These are phyloP conservation scores for Hyaloscypha hepaticicola DNA, from an alignment of 495 filamentous ascomycete species.

Conservation along the genomic window DNA sequence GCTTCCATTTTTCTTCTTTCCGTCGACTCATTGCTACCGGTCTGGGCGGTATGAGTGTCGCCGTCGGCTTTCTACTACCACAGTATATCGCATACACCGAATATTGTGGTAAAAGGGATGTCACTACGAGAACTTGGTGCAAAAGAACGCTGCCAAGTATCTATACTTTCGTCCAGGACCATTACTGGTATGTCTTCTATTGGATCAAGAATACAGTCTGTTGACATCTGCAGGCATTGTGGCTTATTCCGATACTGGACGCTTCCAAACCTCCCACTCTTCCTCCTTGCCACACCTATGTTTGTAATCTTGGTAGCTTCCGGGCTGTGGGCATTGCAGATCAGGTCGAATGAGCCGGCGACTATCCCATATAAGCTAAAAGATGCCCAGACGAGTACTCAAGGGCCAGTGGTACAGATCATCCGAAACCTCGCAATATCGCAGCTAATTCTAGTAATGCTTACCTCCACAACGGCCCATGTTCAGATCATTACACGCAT, in stretches of 20 bases:
- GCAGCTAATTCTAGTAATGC: slow-evolving; percentile 67
- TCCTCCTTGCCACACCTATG: slow-evolving; percentile 79
- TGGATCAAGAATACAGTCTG: background rate
- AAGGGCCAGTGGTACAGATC: slow-evolving; percentile 4
- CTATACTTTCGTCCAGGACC: slow-evolving; percentile 81
- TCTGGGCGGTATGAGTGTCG: slow-evolving; percentile 65
- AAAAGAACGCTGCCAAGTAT: slow-evolving; percentile 69
- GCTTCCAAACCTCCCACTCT: slow-evolving; percentile 80
- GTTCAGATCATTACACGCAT: slow-evolving; percentile 92
- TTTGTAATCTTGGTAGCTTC: slow-evolving; percentile 66
- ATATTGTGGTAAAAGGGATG: slow-evolving; percentile 55
- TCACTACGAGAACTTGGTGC: slow-evolving; percentile 70
- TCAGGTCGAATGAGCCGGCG: background rate
- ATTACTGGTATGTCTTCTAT: slow-evolving; percentile 73
- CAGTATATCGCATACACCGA: slow-evolving; percentile 72
- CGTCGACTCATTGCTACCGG: slow-evolving; percentile 55
- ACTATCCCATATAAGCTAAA: background rate
- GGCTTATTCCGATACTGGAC: slow-evolving; percentile 94
- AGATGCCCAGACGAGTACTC: background rate
- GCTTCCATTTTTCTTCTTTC: slow-evolving; percentile 21
- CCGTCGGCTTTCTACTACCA: slow-evolving; percentile 63
- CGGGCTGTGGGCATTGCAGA: slow-evolving; percentile 47
- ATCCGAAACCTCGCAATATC: slow-evolving; percentile 55
- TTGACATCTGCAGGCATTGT: slow-evolving; percentile 60
- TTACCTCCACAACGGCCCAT: slow-evolving; percentile 79